Evolutionary conservation across 108 stramenopile genomes (phyloP), one percentile per base, ranked within the genome.

Genomic region (Schizochytrium sp.): DNA sequence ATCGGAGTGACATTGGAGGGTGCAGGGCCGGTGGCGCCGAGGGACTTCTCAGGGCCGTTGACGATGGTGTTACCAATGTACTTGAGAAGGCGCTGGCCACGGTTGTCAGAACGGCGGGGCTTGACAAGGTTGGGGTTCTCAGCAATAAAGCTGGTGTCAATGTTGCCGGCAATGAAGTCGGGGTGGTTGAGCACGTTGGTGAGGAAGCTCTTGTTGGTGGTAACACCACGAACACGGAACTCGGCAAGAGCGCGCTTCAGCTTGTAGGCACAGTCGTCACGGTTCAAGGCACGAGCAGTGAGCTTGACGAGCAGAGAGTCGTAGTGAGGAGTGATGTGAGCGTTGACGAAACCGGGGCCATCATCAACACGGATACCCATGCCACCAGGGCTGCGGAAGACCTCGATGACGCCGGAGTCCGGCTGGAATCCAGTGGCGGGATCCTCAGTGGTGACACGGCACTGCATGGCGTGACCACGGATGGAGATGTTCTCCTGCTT

Each of bases 251-350:
- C 96, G 72, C 97, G 96, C 46, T 92, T 94, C 89, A 97, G 93
- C 93, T 96, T 97, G 58, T 94, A 92, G 3, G 96, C 96, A 56
- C 96, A 96, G 88, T 95, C 96, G 89, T 94, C 89, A 53, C 96
- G 94, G 88, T 94, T 94, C 3, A 92, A 88, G 44, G 97, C 95
- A 89, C 93, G 95, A 17, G 97, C 95, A 40, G 98, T 98, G 90
- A 97, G 95, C 95, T 98, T 98, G 89, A 96, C 96, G 87, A 98
- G 95, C 95, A 98, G 95, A 19, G 95, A 95, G 90, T 98, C 97
- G 91, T 96, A 97, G 94, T 95, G 96, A 46, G 97, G 97, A 15
- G 96, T 97, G 59, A 98, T 95, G 72, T 92, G 42, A 7, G 88
- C 76, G 55, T 50, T 95, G 15, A 94, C 88, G 89, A 94, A 96